These are phyloP conservation scores for Aspergillus terreus DNA, from an alignment of 2,329 filamentous ascomycete genomes.

Conservation along the genomic window DNA sequence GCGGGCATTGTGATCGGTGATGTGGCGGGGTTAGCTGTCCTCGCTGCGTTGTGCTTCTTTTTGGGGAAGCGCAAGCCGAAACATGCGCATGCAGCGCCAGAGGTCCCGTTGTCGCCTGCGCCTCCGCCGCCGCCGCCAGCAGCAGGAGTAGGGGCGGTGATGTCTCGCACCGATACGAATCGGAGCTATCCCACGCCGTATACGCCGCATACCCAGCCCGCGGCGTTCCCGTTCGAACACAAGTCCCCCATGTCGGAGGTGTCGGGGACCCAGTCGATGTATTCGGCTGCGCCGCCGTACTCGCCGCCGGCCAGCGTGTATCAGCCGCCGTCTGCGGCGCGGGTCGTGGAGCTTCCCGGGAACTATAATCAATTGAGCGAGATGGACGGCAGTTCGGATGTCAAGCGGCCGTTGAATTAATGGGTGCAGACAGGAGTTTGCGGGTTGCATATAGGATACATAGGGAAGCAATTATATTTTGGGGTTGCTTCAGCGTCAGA, in stretches of 20 bases:
- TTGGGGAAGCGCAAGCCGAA: conserved; percentile 1
- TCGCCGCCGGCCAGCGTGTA: background rate
- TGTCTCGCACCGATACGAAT: background rate
- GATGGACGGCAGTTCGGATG: background rate
- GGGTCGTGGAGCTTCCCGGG: background rate
- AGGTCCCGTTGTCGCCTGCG: background rate
- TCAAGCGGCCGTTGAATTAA: background rate
- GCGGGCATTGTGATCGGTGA: conserved; percentile 3
- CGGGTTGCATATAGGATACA: background rate
- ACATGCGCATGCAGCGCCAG: background rate
- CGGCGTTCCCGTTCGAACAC: background rate
- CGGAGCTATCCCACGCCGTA: background rate
- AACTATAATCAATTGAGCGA: background rate
- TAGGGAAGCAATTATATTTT: background rate
- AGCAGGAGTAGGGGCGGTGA: background rate
- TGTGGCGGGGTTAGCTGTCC: background rate
- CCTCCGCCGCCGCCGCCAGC: background rate
- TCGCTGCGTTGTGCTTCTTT: conserved; percentile 3
- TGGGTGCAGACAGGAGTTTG: background rate
- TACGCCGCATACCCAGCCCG: background rate
- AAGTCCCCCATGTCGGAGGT: background rate
- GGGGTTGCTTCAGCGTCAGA: too few species aligned
- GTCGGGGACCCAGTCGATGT: background rate
- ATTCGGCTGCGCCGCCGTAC: background rate
- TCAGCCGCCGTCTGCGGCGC: background rate